Base-by-base conservation (phyloP, 1,139 yeast species). In the Geotrichum aggregatum region DNA sequence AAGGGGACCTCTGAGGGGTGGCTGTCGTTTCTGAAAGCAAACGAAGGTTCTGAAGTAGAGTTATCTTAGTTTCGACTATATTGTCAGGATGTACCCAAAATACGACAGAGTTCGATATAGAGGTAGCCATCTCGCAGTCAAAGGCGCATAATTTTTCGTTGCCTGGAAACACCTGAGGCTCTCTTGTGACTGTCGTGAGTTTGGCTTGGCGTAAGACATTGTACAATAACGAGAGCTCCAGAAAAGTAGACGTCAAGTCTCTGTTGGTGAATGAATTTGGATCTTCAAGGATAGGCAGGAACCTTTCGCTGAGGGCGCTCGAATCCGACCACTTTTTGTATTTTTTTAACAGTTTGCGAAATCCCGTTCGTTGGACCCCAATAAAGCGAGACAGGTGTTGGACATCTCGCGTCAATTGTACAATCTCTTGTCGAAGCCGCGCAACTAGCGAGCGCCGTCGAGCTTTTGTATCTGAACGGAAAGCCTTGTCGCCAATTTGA, bases 331-430 rank as follows among this genome's bases (percentile, higher is more conserved):
- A 81, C 65, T 87, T 87, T 44, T 78, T 63, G 64, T 86, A 83
- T 67, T 89, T 88, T 70, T 89, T 88, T 61, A 88, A 75, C 54
- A 89, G 77, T 69, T 91, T 91, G 58, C 85, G 76, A 47, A 87
- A 73, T 3, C 95, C 96, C 2, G 88, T 82, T 61, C 83, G 82
- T 64, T 89, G 98, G 22, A 89, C 77, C 36, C 86, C 74, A 14
- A 87, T 77, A 65, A 83, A 89, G 57, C 92, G 76, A 18, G 91
- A 78, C 44, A 89, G 71, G 59, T 83, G 79, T 62, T 86, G 87
- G 47, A 87, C 71, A 48, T 81, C 84, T 16, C 73, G 67, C 13
- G 87, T 78, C 7, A 85, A 67, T 19, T 74, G 75, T 26, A 77
- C 55, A n/a, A 68, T 60, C 43, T 68, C 72, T 38, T 65, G 63